Conservation (phyloP, 345 rosid species). For the Abelmoschus esculentus region DNA sequence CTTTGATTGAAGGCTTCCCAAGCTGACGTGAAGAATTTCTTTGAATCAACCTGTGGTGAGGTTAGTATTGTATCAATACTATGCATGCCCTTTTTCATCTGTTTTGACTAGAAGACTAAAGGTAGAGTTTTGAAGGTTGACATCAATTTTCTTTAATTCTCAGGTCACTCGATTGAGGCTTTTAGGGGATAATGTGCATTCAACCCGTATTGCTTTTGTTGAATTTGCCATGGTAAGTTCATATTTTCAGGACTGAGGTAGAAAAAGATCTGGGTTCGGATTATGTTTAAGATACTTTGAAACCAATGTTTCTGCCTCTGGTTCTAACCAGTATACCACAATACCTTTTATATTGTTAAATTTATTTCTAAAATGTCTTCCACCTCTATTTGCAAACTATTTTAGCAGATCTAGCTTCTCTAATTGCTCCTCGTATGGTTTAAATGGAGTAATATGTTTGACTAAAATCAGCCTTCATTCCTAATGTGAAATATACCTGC, state of each 20-base stretch:
- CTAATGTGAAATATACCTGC: not conserved
- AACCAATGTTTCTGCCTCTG: constrained; percentile 30
- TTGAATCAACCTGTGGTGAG: constrained; percentile 82
- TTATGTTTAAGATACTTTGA: not conserved
- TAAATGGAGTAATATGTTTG: not conserved
- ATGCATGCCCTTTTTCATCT: not conserved
- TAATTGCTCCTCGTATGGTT: not conserved
- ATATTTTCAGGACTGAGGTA: constrained; percentile 8
- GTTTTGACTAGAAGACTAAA: not conserved
- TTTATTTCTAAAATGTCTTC: not conserved
- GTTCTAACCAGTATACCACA: too few species aligned
- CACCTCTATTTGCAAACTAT: not conserved
- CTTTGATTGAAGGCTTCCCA: constrained; percentile 52
- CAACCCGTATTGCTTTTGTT: too few species aligned
- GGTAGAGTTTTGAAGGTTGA: constrained; percentile 4
- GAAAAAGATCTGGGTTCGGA: not conserved
- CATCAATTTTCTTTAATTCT: not conserved
- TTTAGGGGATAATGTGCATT: constrained; percentile 49
- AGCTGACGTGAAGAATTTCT: constrained; percentile 48
- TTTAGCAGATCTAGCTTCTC: not conserved
- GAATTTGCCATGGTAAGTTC: constrained; percentile 45
- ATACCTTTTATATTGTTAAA: not conserved
- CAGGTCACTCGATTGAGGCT: constrained; percentile 87
- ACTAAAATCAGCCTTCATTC: not conserved
- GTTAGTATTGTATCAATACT: constrained; percentile 30